These are phyloP conservation scores for Ophiostoma ulmi DNA, from an alignment of 2,329 filamentous ascomycete species.

Conservation along the genomic window DNA sequence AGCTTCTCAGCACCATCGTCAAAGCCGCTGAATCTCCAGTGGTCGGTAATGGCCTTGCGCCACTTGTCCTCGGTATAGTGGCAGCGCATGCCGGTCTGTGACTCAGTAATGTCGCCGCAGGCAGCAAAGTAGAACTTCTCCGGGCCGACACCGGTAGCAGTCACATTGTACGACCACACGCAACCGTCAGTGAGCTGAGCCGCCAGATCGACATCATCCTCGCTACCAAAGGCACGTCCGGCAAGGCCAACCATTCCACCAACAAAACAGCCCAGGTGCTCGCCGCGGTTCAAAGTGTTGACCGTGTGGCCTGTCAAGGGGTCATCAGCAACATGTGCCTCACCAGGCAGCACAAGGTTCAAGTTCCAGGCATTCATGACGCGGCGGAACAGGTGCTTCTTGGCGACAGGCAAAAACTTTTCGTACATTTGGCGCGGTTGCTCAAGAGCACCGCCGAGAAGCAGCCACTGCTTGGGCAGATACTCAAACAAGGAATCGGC, in stretches of 20 bases:
- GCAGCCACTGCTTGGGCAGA: slow-evolving; percentile 58
- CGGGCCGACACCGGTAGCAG: slow-evolving; percentile 55
- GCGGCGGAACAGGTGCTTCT: slow-evolving; percentile 40
- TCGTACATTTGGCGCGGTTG: slow-evolving; percentile 35
- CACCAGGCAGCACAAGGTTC: slow-evolving; percentile 47
- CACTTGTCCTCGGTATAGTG: slow-evolving; percentile 30
- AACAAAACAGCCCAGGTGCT: slow-evolving; percentile 58
- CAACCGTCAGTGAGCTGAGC: slow-evolving; percentile 58
- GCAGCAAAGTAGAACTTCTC: slow-evolving; percentile 51
- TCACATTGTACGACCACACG: slow-evolving; percentile 58
- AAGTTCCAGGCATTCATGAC: slow-evolving; percentile 36
- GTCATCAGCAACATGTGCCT: slow-evolving; percentile 35
- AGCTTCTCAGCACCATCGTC: slow-evolving; percentile 17
- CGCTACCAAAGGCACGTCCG: slow-evolving; percentile 53
- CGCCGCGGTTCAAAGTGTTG: slow-evolving; percentile 37
- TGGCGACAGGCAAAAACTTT: slow-evolving; percentile 33
- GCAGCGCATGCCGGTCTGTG: slow-evolving; percentile 29
- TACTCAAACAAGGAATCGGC: slow-evolving; percentile 60
- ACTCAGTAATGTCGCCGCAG: slow-evolving; percentile 32
- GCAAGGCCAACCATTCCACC: slow-evolving; percentile 63
- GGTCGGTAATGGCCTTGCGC: slow-evolving; percentile 28
- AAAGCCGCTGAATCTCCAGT: slow-evolving; percentile 22
- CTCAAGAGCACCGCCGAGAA: slow-evolving; percentile 58
- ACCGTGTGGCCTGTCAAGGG: slow-evolving; percentile 28
- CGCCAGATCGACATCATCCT: slow-evolving; percentile 52